Percentiles rank a stretch among this genome's conserved stretches.
phyloP scores from a whole-genome alignment of 345 rosid genomes.

The Gynandropsis gynandra region DNA sequence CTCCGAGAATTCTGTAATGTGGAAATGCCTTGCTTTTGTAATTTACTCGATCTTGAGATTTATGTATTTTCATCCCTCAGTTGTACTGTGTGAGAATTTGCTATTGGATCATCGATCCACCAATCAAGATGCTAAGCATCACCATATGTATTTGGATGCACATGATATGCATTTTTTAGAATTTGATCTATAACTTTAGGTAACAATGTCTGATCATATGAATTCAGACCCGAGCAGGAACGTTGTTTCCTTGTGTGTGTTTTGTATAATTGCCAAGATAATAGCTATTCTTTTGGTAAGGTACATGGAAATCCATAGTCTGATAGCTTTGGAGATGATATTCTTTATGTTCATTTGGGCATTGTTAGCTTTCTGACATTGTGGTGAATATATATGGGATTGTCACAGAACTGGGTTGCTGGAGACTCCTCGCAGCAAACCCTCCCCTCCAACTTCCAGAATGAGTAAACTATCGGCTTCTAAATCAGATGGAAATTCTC shows the following conservation, averaged over 20 bases:
- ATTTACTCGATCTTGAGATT: too few species aligned
- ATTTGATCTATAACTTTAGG: conserved; percentile 5
- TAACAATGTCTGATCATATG: not conserved
- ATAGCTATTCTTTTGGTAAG: too few species aligned
- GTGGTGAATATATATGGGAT: conserved; percentile 31
- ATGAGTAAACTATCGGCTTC: conserved; percentile 42
- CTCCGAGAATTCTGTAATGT: conserved; percentile 3
- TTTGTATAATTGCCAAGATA: too few species aligned
- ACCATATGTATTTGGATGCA: not conserved
- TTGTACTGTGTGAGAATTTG: too few species aligned
- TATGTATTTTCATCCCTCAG: too few species aligned
- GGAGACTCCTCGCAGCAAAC: conserved; percentile 76
- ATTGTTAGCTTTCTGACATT: conserved; percentile 43
- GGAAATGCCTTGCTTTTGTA: not conserved
- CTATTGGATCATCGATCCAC: too few species aligned
- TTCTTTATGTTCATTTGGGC: conserved; percentile 17
- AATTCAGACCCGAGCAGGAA: not conserved
- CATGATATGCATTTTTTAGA: not conserved
- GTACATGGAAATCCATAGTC: conserved; percentile 9
- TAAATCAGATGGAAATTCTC: conserved; percentile 57
- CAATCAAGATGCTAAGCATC: not conserved
- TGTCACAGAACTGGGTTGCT: conserved; percentile 56
- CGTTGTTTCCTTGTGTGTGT: not conserved
- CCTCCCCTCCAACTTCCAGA: conserved; percentile 60
- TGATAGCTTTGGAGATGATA: conserved; percentile 2